Evolutionary conservation across 148 eudicot genomes (phyloP).

Genomic region (Salicornia ramosissima): DNA sequence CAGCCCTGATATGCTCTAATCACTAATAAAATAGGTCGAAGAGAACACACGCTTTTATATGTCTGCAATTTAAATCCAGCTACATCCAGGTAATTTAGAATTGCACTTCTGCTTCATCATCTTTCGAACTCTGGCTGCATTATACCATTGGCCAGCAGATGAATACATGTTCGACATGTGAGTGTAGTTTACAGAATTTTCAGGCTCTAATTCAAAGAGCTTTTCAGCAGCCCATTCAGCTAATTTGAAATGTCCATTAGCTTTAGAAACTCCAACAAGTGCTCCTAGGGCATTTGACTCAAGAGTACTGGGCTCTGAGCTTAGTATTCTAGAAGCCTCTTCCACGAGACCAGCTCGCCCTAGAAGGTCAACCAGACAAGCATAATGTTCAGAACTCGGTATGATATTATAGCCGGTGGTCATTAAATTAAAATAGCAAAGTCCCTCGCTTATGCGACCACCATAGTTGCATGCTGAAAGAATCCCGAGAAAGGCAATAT

Average conservation of each 20-base stretch:
- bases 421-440: constrained; percentile 54
- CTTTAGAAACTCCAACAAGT: constrained; percentile 53
- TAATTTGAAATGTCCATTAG: constrained; percentile 43
- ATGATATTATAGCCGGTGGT: constrained; percentile 34
- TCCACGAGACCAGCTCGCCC: constrained; percentile 51
- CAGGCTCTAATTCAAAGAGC: constrained; percentile 39
- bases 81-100: constrained; percentile 52
- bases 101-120: constrained; percentile 29
- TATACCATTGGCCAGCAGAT: constrained; percentile 49
- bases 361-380: constrained; percentile 59
- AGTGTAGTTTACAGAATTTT: constrained; percentile 42
- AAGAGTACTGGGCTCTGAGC: constrained; percentile 30
- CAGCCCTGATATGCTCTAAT: too few species aligned
- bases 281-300: constrained; percentile 47
- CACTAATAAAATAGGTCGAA: too few species aligned
- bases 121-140: constrained; percentile 49
- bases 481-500: constrained; percentile 52
- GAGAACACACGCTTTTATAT: constrained; percentile 28
- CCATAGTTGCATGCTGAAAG: constrained; percentile 73
- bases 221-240: constrained; percentile 55
- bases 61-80: constrained; percentile 50
- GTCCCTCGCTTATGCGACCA: constrained; percentile 50
- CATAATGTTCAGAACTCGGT: constrained; percentile 57
- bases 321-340: constrained; percentile 48
- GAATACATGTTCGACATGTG: constrained; percentile 61